phyloP scores from a whole-genome alignment of 768 basidiomycete genomes.

The Mycena rebaudengoi region DNA sequence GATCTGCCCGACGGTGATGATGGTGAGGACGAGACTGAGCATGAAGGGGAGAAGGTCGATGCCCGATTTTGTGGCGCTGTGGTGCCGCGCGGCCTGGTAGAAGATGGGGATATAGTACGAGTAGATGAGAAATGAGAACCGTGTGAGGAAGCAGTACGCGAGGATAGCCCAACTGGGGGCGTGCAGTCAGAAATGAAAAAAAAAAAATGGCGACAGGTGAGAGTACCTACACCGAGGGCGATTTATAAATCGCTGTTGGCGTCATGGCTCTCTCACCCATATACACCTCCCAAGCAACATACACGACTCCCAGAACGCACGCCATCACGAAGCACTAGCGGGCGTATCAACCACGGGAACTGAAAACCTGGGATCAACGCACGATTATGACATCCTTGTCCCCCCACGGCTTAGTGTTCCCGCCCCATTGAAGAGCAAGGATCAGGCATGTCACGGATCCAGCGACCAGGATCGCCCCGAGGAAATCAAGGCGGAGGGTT shows the following conservation, averaged over 20 bases:
- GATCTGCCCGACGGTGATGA: conserved; percentile 1
- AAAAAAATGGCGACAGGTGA: too few species aligned
- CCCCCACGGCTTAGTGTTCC: neutral
- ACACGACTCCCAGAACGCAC: neutral
- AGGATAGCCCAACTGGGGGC: conserved; percentile 3
- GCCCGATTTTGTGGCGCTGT: conserved; percentile 2
- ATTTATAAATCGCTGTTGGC: neutral
- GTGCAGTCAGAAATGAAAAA: neutral
- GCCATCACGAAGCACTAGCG: neutral
- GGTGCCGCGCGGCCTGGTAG: conserved; percentile 10
- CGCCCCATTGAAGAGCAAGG: neutral
- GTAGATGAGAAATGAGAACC: conserved; percentile 5
- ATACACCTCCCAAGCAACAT: neutral
- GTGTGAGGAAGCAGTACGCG: conserved; percentile 5
- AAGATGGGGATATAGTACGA: conserved; percentile 2
- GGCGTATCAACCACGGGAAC: neutral
- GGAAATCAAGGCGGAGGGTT: neutral
- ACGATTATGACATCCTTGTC: conserved; percentile 1
- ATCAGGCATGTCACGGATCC: neutral
- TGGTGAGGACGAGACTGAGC: neutral
- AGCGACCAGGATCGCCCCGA: neutral
- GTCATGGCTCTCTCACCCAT: too few species aligned
- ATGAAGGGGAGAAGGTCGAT: conserved; percentile 12
- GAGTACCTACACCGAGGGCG: neutral
- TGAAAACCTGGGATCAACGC: neutral